Evolutionary conservation across 306 rosid genomes (phyloP).

Genomic region (Abrus pulchellus): DNA sequence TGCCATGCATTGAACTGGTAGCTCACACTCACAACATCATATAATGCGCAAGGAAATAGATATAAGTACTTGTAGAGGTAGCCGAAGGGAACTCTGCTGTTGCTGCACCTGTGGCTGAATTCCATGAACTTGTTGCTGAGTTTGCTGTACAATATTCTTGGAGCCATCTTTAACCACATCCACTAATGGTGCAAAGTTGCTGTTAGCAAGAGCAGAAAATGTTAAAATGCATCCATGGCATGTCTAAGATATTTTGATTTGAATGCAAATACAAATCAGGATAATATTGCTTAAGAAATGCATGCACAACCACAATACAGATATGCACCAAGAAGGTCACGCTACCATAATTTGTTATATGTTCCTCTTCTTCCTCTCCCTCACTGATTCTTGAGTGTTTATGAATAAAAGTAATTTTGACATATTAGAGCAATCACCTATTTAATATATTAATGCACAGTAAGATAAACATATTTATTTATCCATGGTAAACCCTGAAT

Average conservation of each 20-base stretch:
- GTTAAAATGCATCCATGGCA: slow-evolving; percentile 35
- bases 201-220: slow-evolving; percentile 43
- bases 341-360: slow-evolving; percentile 6
- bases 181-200: slow-evolving; percentile 75
- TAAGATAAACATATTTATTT: slow-evolving; percentile 9
- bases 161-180: slow-evolving; percentile 86
- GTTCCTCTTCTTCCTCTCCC: slow-evolving; percentile 21
- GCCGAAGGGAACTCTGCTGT: slow-evolving; percentile 72
- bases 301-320: not conserved
- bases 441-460: slow-evolving; percentile 30
- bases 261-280: slow-evolving; percentile 32
- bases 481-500: no score
- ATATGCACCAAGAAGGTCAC: not conserved
- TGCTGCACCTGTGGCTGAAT: slow-evolving; percentile 72
- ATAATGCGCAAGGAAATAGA: slow-evolving; percentile 40
- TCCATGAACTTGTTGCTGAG: slow-evolving; percentile 74
- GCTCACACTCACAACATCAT: slow-evolving; percentile 16
- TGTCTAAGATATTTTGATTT: slow-evolving; percentile 28
- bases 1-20: slow-evolving; percentile 35
- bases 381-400: not conserved
- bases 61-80: slow-evolving; percentile 73
- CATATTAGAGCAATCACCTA: slow-evolving; percentile 4
- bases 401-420: not conserved
- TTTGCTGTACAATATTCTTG: slow-evolving; percentile 68
- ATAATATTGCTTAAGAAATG: slow-evolving; percentile 23